Evolutionary conservation across 306 rosid genomes (phyloP).

Genomic region (Acacia acuminata): DNA sequence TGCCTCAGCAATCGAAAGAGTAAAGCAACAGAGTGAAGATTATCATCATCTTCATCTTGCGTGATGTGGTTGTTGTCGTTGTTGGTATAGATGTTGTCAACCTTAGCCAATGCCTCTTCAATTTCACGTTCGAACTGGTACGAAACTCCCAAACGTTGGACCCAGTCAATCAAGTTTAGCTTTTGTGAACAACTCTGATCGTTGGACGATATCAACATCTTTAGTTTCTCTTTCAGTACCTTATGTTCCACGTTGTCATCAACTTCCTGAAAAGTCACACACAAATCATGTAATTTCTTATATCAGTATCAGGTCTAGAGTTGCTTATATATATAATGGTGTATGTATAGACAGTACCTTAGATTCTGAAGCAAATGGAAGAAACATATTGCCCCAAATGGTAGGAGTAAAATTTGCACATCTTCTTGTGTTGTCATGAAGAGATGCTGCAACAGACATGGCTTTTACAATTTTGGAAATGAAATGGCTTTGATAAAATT

Average conservation of each 20-base stretch:
- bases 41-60: too few relatives aligned
- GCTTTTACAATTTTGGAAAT: not conserved
- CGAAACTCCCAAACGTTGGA: not conserved
- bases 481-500: not conserved
- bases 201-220: not conserved
- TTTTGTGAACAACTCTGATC: not conserved
- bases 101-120: slow-evolving; percentile 12
- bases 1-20: slow-evolving; percentile 48
- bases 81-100: too few relatives aligned
- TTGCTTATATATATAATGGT: too few relatives aligned
- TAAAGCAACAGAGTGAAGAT: too few relatives aligned
- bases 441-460: not conserved
- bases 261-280: not conserved
- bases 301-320: too few relatives aligned
- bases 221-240: not conserved
- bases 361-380: not conserved
- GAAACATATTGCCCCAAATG: not conserved
- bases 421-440: not conserved
- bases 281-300: not conserved
- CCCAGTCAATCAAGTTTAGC: not conserved
- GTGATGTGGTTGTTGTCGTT: too few relatives aligned
- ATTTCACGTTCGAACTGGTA: slow-evolving; percentile 20
- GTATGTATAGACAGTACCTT: not conserved
- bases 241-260: not conserved
- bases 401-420: not conserved